Evolutionary conservation across 176 grass and related monocot genomes (phyloP).

Genomic region (Rhynchospora breviuscula): DNA sequence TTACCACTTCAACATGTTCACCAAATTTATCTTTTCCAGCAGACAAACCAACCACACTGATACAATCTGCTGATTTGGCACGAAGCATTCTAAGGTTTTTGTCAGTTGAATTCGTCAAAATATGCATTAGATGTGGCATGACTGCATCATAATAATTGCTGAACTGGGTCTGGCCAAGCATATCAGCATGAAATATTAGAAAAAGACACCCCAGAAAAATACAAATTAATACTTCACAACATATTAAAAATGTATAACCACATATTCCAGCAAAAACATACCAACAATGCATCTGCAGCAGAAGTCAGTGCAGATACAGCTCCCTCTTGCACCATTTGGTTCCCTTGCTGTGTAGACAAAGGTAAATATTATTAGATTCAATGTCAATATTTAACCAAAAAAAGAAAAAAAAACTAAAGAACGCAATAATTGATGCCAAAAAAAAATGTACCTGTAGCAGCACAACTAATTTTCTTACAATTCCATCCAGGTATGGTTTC

Average conservation of each 20-base stretch:
- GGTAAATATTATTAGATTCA: not conserved
- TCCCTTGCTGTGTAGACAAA: slow-evolving; percentile 56
- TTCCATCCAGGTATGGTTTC: slow-evolving; percentile 74
- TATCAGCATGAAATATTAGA: not conserved
- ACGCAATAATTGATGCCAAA: too few relatives aligned
- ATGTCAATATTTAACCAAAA: not conserved
- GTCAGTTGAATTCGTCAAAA: slow-evolving; percentile 87
- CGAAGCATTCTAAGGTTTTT: slow-evolving; percentile 83
- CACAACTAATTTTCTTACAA: slow-evolving; percentile 84
- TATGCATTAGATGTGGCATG: slow-evolving; percentile 87
- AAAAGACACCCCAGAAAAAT: not conserved
- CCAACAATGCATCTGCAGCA: slow-evolving; percentile 81
- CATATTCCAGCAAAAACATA: slow-evolving; percentile 24
- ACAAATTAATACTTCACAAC: not conserved
- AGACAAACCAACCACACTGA: slow-evolving; percentile 84
- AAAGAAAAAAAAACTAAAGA: not conserved
- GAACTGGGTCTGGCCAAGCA: slow-evolving; percentile 32
- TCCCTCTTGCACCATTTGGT: slow-evolving; percentile 95
- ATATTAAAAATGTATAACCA: not conserved
- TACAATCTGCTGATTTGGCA: slow-evolving; percentile 92
- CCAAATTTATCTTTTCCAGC: slow-evolving; percentile 95
- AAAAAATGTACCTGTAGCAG: slow-evolving; percentile 31
- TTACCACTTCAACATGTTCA: slow-evolving; percentile 69
- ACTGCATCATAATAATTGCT: slow-evolving; percentile 87
- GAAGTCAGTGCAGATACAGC: slow-evolving; percentile 89